phyloP scores from a whole-genome alignment of 306 rosid species.

The Prunus padus region DNA sequence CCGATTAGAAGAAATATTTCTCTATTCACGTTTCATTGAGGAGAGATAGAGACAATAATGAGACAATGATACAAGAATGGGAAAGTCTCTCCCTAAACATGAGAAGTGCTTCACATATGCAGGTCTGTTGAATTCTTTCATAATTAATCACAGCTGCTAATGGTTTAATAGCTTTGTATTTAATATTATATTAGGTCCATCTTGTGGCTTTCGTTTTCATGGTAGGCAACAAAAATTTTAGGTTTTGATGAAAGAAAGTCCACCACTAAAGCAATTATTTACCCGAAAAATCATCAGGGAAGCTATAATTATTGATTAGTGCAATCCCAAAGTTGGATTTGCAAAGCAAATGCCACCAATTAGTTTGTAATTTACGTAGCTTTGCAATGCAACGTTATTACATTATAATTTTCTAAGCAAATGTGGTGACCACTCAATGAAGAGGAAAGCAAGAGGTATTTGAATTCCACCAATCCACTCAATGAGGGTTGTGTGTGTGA shows the following conservation, averaged over 20 bases:
- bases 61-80: too few species aligned
- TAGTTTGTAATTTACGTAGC: not conserved
- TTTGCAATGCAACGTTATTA: not conserved
- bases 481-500: not conserved
- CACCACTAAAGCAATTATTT: not conserved
- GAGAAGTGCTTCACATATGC: too few species aligned
- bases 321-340: conserved; percentile 9
- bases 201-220: not conserved
- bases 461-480: conserved; percentile 14
- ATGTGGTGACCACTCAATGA: not conserved
- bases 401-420: not conserved
- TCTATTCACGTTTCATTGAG: too few species aligned
- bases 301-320: not conserved
- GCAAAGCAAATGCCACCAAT: not conserved
- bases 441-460: not conserved
- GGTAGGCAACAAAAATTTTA: not conserved
- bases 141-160: too few species aligned
- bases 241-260: not conserved
- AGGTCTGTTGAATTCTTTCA: not conserved
- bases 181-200: not conserved
- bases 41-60: too few species aligned
- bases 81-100: too few species aligned
- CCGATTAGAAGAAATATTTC: too few species aligned
- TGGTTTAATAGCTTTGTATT: not conserved
- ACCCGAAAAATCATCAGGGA: not conserved